Evolutionary conservation across 176 grass and related monocot species (phyloP).

Genomic region (Carex pumila): DNA sequence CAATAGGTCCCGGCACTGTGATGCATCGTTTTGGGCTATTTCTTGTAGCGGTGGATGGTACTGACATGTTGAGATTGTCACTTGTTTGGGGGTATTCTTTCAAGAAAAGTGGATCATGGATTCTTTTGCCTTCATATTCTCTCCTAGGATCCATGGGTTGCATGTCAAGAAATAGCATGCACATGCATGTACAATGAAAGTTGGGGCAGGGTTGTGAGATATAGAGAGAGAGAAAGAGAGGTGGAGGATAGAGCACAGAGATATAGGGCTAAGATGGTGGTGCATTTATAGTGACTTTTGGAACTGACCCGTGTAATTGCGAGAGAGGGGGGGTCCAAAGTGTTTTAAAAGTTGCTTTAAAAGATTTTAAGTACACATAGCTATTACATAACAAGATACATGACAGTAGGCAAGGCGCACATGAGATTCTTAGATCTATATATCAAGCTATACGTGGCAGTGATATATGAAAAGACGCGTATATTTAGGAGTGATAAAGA

Average conservation of each 20-base stretch:
- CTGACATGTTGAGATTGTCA: conserved; percentile 3
- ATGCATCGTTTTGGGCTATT: conserved; percentile 24
- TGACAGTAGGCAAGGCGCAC: conserved; percentile 16
- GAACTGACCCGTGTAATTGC: not conserved
- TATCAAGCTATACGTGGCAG: conserved; percentile 4
- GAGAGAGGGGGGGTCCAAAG: not conserved
- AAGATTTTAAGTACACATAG: conserved; percentile 10
- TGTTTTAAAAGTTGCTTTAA: conserved; percentile 3
- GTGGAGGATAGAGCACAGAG: conserved; percentile 16
- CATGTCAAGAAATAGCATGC: not conserved
- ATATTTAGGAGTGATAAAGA: conserved; percentile 5
- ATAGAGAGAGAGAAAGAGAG: not conserved
- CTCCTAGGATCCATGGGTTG: conserved; percentile 32
- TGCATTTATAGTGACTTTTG: conserved; percentile 12
- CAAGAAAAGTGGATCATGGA: conserved; percentile 60
- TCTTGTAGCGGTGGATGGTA: not conserved
- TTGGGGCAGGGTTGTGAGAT: not conserved
- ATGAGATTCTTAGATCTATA: conserved; percentile 1
- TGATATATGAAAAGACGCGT: not conserved
- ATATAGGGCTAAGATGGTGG: not conserved
- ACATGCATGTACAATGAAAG: conserved; percentile 10
- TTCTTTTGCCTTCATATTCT: conserved; percentile 80
- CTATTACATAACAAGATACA: conserved; percentile 23
- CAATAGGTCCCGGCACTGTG: conserved; percentile 50
- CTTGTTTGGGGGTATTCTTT: conserved; percentile 25